Base-by-base conservation (phyloP, 768 basidiomycete genomes). In the Suillus luteus region DNA sequence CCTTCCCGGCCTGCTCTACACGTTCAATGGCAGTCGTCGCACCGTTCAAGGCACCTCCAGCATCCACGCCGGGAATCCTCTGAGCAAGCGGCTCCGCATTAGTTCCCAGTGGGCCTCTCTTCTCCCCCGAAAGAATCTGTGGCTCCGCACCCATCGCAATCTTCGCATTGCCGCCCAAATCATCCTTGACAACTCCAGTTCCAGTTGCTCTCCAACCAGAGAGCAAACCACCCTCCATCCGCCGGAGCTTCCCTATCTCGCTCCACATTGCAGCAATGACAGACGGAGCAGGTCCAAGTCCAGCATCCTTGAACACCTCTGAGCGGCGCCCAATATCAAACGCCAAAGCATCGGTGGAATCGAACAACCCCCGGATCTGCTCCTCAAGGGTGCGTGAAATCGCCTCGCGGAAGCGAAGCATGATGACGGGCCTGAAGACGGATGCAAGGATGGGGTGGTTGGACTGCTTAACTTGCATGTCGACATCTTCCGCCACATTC, bases 101-200 rank as follows among this genome's bases (percentile, higher is more conserved):
- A 2, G 78, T 85, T 3, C 86, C 90, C 41, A 86, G 69, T 0
- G 90, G 90, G 0, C 90, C 90, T 3, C 78, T 81, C 79, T 92
- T 90, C 65, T 86, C 83, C 0, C 88, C 86, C 33, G 83, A 75
- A 35, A 92, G 73, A 38, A 92, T 84, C 78, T 92, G 90, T 41
- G 90, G 90, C 73, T 89, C 89, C 7, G 83, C 87, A 2, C 90
- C 90, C 77, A 91, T 76, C 0, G 89, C 90, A 55, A 92, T 83
- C 57, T 70, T 70, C 17, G 71, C 76, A 44, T 74, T 72, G 3
- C 69, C 73, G 17, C 65, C 63, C 0, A 66, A 64, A 43, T 83
- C 84, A 68, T 86, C 82, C 49, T 85, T 81, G 57, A 91, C 76
- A 8, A 91, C 64, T 0, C 90, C 90, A 0, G 86, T 87, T 0